phyloP scores from a whole-genome alignment of 192 early-diverging fungal species.

The Coemansia sp. region DNA sequence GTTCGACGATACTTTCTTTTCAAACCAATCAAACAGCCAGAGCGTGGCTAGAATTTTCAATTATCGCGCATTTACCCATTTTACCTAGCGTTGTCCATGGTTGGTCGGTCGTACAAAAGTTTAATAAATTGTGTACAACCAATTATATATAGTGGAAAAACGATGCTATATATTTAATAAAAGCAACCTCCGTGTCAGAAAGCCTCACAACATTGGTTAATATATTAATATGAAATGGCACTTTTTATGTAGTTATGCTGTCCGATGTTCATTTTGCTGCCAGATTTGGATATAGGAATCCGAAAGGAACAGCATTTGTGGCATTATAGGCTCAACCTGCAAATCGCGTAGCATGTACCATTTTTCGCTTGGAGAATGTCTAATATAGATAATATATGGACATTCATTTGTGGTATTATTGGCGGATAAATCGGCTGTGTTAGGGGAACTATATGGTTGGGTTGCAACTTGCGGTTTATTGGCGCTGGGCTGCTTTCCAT shows the following conservation, averaged over 20 bases:
- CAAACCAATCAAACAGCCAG: too few relatives aligned
- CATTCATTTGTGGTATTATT: constrained; percentile 57
- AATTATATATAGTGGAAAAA: too few relatives aligned
- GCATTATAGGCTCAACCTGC: constrained; percentile 85
- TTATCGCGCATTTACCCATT: too few relatives aligned
- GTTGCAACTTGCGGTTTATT: background rate
- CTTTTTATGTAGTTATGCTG: background rate
- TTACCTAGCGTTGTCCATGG: too few relatives aligned
- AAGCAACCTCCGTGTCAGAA: background rate
- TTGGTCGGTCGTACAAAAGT: too few relatives aligned
- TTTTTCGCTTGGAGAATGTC: constrained; percentile 73
- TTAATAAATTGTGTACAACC: too few relatives aligned
- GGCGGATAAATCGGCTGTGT: constrained; percentile 8
- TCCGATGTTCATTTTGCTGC: constrained; percentile 3
- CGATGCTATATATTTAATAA: background rate
- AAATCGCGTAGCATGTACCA: constrained; percentile 97
- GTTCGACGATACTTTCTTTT: too few relatives aligned
- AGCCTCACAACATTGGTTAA: background rate
- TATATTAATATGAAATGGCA: background rate
- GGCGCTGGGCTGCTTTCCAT: background rate
- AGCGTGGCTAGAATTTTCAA: too few relatives aligned
- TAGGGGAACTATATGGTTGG: background rate
- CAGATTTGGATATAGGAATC: constrained; percentile 69
- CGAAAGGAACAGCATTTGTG: constrained; percentile 91
- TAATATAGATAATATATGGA: constrained; percentile 81